Conservation (phyloP, 2,329 filamentous ascomycete genomes). For the Alternaria brassicicola region DNA sequence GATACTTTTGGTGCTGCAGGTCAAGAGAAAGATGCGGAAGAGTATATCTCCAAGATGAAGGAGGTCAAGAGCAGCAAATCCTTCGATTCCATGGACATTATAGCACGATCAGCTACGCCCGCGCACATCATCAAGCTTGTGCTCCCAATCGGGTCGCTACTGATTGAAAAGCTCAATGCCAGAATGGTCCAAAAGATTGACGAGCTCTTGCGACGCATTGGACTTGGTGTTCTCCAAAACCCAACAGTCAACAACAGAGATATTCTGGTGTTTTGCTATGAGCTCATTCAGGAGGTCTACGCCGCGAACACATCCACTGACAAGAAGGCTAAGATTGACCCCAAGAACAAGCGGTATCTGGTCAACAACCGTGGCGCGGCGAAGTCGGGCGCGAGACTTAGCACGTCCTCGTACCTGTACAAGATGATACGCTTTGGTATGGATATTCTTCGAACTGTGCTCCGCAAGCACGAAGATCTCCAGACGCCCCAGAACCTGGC, state of each 20-base stretch:
- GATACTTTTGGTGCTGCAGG: conserved; percentile 93
- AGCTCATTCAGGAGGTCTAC: conserved; percentile 88
- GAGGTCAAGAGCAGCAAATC: conserved; percentile 98
- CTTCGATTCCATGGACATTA: conserved; percentile 93
- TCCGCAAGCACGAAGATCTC: conserved; percentile 83
- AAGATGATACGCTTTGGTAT: conserved; percentile 89
- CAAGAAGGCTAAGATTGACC: conserved; percentile 35
- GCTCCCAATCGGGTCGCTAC: conserved; percentile 75
- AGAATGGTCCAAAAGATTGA: conserved; percentile 89
- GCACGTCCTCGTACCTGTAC: conserved; percentile 78
- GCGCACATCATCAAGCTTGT: conserved; percentile 75
- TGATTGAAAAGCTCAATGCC: conserved; percentile 83
- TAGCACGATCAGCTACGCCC: conserved; percentile 82
- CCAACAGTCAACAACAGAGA: conserved; percentile 77
- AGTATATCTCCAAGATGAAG: conserved; percentile 93
- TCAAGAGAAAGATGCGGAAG: conserved; percentile 95
- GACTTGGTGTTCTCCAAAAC: conserved; percentile 82
- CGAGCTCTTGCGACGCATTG: conserved; percentile 81
- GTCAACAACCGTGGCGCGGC: conserved; percentile 77
- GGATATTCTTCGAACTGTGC: conserved; percentile 81
- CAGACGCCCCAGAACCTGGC: conserved; percentile 79
- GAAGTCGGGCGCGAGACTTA: conserved; percentile 72
- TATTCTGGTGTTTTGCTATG: conserved; percentile 91
- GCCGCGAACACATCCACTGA: conserved; percentile 60
- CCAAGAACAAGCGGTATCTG: conserved; percentile 71